Base-by-base conservation (phyloP, 805 yeast species). In the Torulaspora microellipsoides region DNA sequence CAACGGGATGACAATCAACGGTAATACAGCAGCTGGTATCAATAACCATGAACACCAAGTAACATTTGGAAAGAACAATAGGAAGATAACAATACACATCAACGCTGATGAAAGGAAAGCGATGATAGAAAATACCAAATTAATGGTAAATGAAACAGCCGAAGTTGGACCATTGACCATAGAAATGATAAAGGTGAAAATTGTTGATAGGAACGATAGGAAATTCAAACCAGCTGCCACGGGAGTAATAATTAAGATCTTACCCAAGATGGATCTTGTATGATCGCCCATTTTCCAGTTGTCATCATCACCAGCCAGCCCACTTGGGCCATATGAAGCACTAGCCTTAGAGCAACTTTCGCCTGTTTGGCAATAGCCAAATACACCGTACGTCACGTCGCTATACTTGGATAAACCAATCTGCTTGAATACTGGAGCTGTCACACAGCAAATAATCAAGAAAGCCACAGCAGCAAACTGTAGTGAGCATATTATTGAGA, bases 31-130 rank as follows among this genome's bases (percentile, higher is more conserved):
- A 3, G 86, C 75, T 1, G 83, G 88, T 25, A 84, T 72, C 55
- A 82, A 68, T 28, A 81, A 59, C 90, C 91, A 85, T 8, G 81
- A 72, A n/a, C 80, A 72, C 90, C 90, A 85, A 6, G 71, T 64
- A 13, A 82, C 70, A 48, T 80, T 68, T 8, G 93, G 93, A 53
- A 70, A 75, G 59, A 81, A 85, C 12, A 78, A 65, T 38, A 85
- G 54, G 31, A 83, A 71, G 0, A 70, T 68, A 25, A 80, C 72
- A 9, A 85, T 64, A 42, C 83, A 76, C 17, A 75, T 64, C 32
- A 83, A 50, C 1, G 82, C 73, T 8, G 86, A 65, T 9, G 75
- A 69, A 12, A 79, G 47, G 58, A 83, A 80, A 0, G 81, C 69
- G 9, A 83, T 33, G 17, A 76, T 47, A 13, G 76, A 58, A 33